Evolutionary conservation across 2,329 filamentous ascomycete genomes (phyloP), one percentile per base, ranked within the genome.

Genomic region (Aureobasidium sp.): DNA sequence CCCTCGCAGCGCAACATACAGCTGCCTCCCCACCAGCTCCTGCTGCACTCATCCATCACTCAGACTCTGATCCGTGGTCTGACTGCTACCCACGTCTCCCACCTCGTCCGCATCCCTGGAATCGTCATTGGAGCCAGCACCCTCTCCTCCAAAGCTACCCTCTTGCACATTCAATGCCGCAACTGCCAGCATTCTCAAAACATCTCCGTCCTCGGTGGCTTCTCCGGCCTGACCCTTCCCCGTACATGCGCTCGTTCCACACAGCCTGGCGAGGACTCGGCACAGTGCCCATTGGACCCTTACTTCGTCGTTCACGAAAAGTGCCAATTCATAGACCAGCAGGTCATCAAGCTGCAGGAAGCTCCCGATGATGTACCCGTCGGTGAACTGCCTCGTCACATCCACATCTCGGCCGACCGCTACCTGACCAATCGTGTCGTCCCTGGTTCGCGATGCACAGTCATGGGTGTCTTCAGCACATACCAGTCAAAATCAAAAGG

Each of bases 101-200:
- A 91, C 68, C 87, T 99, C n/a, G 93, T 99, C 42, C 86, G 93
- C 62, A 96, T 99, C 62, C 94, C 94, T 0, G 95, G 94, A 56
- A 99, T 99, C 67, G 91, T 99, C 64, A 99, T 99, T 67, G 93
- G 94, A 51, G 94, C 94, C 51, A 97, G 93, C 0, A 96, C 96
- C 20, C 88, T 97, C 74, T 96, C 92, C 2, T 97, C 93, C 14
- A 97, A 99, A 79, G 91, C 94, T 5, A 97, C 91, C 7, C 81
- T 87, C 29, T 81, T 99, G 27, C 84, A 89, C 64, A 88, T 99
- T 57, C 87, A 95, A 75, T 99, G 94, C 78, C 86, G 91, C 66
- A 91, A 87, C 70, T 99, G 94, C 76, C 83, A 87, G 63, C 84
- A 91, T 67, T 81, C 83, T 36, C 82, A 90, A 66, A 82, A 83